phyloP scores from a whole-genome alignment of 345 rosid species.

The Eutrema heterophyllum region DNA sequence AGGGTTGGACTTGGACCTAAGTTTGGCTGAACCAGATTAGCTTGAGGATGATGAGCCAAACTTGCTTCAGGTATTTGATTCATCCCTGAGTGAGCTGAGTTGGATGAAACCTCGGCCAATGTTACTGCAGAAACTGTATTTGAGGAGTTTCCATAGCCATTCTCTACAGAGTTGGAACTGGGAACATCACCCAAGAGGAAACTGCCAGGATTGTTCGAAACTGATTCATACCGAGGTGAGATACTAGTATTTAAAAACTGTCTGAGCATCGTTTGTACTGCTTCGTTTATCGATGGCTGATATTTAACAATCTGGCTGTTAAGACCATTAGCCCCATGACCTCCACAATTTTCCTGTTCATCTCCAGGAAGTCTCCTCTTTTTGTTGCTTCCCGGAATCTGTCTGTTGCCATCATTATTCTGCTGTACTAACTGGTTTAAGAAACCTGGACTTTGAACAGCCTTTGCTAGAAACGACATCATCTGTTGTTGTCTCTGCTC shows the following conservation, averaged over 20 bases:
- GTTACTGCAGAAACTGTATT: slow-evolving; percentile 41
- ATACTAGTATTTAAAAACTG: slow-evolving; percentile 52
- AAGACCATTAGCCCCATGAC: slow-evolving; percentile 30
- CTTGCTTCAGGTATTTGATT: neutral
- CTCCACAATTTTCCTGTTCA: slow-evolving; percentile 42
- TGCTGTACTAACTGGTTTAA: slow-evolving; percentile 72
- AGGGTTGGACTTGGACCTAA: slow-evolving; percentile 32
- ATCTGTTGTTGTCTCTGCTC: slow-evolving; percentile 93
- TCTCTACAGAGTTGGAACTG: slow-evolving; percentile 32
- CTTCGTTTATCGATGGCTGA: slow-evolving; percentile 62
- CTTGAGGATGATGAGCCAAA: slow-evolving; percentile 12
- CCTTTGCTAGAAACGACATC: slow-evolving; percentile 90
- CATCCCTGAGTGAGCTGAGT: slow-evolving; percentile 33
- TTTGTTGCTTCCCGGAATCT: slow-evolving; percentile 60
- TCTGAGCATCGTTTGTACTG: slow-evolving; percentile 62
- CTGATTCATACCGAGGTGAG: slow-evolving; percentile 48
- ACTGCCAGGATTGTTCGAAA: slow-evolving; percentile 35
- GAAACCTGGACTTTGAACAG: slow-evolving; percentile 77
- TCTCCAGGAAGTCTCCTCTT: slow-evolving; percentile 70
- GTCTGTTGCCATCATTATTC: slow-evolving; percentile 54
- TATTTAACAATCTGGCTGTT: slow-evolving; percentile 69
- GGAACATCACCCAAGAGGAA: slow-evolving; percentile 42
- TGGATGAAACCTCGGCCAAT: slow-evolving; percentile 42
- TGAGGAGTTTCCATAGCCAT: slow-evolving; percentile 33
- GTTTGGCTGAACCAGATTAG: slow-evolving; percentile 26